phyloP scores from a whole-genome alignment of 495 filamentous ascomycete species.

The Extremus antarcticus region DNA sequence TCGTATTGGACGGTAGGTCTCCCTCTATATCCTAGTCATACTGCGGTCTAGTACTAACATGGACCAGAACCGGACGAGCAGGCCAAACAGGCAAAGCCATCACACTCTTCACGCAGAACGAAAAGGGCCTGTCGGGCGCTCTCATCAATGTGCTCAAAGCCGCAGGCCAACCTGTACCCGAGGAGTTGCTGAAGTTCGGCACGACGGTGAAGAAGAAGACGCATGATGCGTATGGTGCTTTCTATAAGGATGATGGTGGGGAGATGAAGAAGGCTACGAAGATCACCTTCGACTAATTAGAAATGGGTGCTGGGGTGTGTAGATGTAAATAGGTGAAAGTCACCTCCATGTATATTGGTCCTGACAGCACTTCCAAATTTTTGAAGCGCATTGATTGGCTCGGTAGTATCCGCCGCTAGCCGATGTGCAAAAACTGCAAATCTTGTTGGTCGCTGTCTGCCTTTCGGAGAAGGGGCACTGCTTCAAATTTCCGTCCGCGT shows the following conservation, averaged over 20 bases:
- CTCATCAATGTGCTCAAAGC: conserved; percentile 86
- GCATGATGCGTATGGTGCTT: conserved; percentile 84
- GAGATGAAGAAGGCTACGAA: conserved; percentile 75
- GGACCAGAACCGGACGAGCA: conserved; percentile 76
- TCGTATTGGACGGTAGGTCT: conserved; percentile 53
- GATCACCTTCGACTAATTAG: conserved; percentile 67
- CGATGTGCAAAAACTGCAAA: no score
- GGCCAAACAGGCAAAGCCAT: conserved; percentile 83
- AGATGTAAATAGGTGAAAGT: no score
- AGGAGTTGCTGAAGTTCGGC: conserved; percentile 81
- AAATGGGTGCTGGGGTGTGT: not conserved
- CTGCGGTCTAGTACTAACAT: not conserved
- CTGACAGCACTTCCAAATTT: no score
- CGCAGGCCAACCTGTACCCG: conserved; percentile 79
- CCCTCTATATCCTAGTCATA: not conserved
- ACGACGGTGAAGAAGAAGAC: conserved; percentile 98
- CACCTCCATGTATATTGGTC: no score
- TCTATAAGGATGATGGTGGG: conserved; percentile 65
- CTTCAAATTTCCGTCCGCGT: no score
- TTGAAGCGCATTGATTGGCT: no score
- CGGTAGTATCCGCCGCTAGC: no score
- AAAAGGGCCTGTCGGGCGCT: conserved; percentile 79
- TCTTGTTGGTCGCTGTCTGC: no score
- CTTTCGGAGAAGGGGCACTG: no score
- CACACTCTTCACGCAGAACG: conserved; percentile 87